Evolutionary conservation across 2,329 filamentous ascomycete genomes (phyloP).

Genomic region (Trichophaea hybrida): DNA sequence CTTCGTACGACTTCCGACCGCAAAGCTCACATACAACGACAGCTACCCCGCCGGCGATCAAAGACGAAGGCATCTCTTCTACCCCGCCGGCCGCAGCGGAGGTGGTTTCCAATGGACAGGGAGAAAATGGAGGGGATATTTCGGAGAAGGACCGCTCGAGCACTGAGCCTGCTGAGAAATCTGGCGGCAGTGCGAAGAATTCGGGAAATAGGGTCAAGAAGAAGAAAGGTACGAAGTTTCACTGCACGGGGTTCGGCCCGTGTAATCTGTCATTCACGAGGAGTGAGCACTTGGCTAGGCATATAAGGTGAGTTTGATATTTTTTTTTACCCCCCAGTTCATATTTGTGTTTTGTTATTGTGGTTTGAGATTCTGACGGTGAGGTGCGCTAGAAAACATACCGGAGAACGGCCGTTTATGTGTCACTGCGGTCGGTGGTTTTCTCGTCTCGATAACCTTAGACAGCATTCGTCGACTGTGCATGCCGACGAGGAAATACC

Average conservation of each 20-base stretch:
- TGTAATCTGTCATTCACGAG: constrained; percentile 90
- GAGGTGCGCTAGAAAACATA: constrained; percentile 61
- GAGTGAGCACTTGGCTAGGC: constrained; percentile 85
- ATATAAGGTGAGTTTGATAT: constrained; percentile 56
- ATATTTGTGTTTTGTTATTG: constrained; percentile 6
- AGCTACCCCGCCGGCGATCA: neutral
- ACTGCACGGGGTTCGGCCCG: constrained; percentile 86
- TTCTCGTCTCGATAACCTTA: constrained; percentile 82
- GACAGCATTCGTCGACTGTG: constrained; percentile 94
- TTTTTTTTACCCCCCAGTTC: neutral
- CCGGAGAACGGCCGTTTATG: constrained; percentile 88
- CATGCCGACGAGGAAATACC: constrained; percentile 97
- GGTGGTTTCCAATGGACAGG: neutral
- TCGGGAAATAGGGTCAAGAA: constrained; percentile 57
- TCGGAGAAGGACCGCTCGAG: neutral
- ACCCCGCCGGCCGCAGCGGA: neutral
- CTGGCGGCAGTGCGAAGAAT: neutral
- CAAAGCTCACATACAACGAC: neutral
- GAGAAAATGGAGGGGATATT: neutral
- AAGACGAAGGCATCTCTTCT: neutral
- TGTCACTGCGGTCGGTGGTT: constrained; percentile 91
- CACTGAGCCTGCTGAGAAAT: neutral
- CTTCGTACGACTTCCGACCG: neutral
- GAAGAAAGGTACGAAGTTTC: constrained; percentile 93
- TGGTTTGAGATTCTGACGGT: constrained; percentile 28